Conservation (phyloP, 78 protist genomes). For the Pelomyxa schiedti region DNA sequence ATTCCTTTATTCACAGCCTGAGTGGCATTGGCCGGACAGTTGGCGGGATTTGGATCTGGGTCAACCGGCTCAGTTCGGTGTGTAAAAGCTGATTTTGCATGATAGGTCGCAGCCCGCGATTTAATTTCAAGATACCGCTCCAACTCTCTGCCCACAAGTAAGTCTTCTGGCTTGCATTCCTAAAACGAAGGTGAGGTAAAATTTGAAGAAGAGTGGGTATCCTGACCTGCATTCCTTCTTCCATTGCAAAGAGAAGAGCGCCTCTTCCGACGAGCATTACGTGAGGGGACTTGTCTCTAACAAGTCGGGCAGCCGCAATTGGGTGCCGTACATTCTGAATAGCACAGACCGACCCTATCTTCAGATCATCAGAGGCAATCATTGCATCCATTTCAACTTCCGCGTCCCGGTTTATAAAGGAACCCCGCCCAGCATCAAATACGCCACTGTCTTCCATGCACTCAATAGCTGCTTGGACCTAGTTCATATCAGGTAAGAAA, state of each 20-base stretch:
- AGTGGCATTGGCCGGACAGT: not conserved
- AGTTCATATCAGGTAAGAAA: too few relatives aligned
- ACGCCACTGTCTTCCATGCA: not conserved
- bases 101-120: not conserved
- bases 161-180: not conserved
- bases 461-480: not conserved
- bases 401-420: not conserved
- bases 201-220: not conserved
- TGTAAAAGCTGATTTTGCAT: not conserved
- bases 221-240: not conserved
- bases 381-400: conserved; percentile 1
- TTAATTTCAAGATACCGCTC: not conserved
- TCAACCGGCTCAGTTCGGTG: not conserved
- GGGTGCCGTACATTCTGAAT: not conserved
- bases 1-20: not conserved
- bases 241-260: not conserved
- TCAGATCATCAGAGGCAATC: not conserved
- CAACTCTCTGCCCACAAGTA: not conserved
- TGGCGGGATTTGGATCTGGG: not conserved
- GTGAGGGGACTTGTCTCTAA: not conserved
- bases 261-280: not conserved
- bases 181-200: not conserved
- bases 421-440: conserved; percentile 8
- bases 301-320: not conserved
- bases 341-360: not conserved